Evolutionary conservation across 1,284 basidiomycete species (phyloP).

Genomic region (Omphalotus olearius): DNA sequence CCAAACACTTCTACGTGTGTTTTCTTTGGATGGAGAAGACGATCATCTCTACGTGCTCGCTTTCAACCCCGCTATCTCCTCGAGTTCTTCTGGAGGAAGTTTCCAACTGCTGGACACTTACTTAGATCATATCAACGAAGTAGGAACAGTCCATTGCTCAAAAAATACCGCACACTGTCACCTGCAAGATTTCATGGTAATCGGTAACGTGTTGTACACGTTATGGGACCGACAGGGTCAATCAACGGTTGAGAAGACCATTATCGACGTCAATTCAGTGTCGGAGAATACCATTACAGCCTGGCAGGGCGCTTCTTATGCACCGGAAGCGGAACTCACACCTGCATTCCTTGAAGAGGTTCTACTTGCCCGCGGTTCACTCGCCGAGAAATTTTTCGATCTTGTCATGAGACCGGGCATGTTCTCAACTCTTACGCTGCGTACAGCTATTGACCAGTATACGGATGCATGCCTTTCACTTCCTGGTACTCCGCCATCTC

Average conservation of each 20-base stretch:
- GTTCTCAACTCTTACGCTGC: slow-evolving; percentile 80
- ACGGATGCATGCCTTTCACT: slow-evolving; percentile 65
- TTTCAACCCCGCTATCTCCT: slow-evolving; percentile 63
- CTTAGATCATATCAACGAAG: slow-evolving; percentile 50
- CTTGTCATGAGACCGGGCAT: slow-evolving; percentile 83
- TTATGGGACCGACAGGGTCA: slow-evolving; percentile 78
- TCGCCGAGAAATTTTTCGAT: slow-evolving; percentile 75
- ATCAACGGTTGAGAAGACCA: slow-evolving; percentile 60
- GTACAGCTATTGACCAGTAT: slow-evolving; percentile 80
- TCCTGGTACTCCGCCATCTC: slow-evolving; percentile 52
- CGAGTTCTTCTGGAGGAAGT: slow-evolving; percentile 60
- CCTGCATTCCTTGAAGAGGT: slow-evolving; percentile 85
- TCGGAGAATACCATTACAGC: slow-evolving; percentile 17
- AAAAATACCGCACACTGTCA: slow-evolving; percentile 58
- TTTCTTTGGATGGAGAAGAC: slow-evolving; percentile 33
- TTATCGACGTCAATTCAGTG: slow-evolving; percentile 36
- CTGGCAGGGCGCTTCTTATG: slow-evolving; percentile 57
- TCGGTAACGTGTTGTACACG: slow-evolving; percentile 49
- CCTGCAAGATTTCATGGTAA: slow-evolving; percentile 70
- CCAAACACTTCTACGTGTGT: slow-evolving; percentile 58
- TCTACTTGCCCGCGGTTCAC: slow-evolving; percentile 65
- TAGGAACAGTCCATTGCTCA: slow-evolving; percentile 57
- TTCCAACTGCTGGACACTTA: slow-evolving; percentile 60
- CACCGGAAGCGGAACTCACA: slow-evolving; percentile 70
- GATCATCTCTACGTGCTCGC: slow-evolving; percentile 52